These are phyloP conservation scores for Heimioporus sp. DNA, from an alignment of 768 basidiomycete genomes.

Conservation along the genomic window DNA sequence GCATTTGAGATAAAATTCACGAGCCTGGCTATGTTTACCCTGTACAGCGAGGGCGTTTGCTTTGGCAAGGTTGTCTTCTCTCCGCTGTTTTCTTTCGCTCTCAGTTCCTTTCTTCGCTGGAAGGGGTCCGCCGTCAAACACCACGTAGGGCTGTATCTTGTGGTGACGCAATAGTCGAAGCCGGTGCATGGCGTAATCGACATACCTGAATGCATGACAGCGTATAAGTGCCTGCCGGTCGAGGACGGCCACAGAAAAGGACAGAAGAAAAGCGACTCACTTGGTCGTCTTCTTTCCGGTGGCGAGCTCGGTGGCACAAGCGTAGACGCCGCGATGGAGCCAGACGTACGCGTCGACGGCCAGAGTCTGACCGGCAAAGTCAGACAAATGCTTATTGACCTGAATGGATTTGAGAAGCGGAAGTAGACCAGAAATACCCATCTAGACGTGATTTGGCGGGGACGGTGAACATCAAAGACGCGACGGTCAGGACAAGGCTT, in stretches of 20 bases:
- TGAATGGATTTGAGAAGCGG: constrained; percentile 91
- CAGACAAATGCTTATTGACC: constrained; percentile 69
- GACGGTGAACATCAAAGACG: neutral
- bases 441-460: constrained; percentile 27
- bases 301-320: constrained; percentile 89
- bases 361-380: constrained; percentile 80
- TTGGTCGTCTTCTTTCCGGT: constrained; percentile 80
- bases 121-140: constrained; percentile 95
- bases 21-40: constrained; percentile 76
- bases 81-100: constrained; percentile 66
- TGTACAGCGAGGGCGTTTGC: constrained; percentile 74
- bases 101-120: constrained; percentile 95
- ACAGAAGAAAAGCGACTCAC: constrained; percentile 44
- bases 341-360: constrained; percentile 96
- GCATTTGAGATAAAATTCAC: constrained; percentile 87
- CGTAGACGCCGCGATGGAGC: constrained; percentile 85
- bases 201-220: constrained; percentile 61
- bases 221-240: constrained; percentile 2
- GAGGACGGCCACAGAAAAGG: neutral
- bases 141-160: constrained; percentile 84
- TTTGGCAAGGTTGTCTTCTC: constrained; percentile 72
- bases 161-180: constrained; percentile 84
- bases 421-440: constrained; percentile 92
- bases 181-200: constrained; percentile 93
- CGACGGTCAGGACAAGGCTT: neutral